Base-by-base conservation (phyloP, 805 yeast genomes). In the Metschnikowia colocasiae region DNA sequence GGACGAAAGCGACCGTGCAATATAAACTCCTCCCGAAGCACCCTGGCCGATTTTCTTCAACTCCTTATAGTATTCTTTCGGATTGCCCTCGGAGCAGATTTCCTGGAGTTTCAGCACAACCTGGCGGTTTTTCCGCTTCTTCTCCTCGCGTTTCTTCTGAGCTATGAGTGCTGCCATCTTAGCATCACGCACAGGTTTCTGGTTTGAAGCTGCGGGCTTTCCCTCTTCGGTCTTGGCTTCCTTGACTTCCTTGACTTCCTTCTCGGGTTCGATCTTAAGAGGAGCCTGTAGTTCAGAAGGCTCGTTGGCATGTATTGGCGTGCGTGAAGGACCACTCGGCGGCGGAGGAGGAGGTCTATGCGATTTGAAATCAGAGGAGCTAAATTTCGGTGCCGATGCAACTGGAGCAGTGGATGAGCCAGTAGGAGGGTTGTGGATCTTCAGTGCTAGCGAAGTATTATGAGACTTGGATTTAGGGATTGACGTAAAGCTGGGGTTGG, bases 11-110 rank as follows among this genome's bases (percentile, higher is more conserved):
- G 83, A 86, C 57, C 83, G 80, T 0, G 97, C 97, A 26, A 94
- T 88, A 59, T 84, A 94, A 26, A 94, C 99, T 33, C 96, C 96
- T 46, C 99, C 99, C 13, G 95, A 85, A 0, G 99, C 99, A 60
- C 99, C 99, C 69, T 94, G 99, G 1, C 99, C 99, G 53, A 94
- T 85, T 64, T 92, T 91, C 32, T 79, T 76, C 52, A 92, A 73
- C 59, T 82, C 83, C 38, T 74, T 71, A 65, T 87, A 94, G 41
- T 78, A 62, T 45, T 72, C 73, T 27, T 81, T 79, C 10, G 99
- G 99, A 67, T 94, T 95, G 6, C 91, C 94, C 27, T 80, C 82
- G 1, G 89, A 76, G 59, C 97, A 92, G 40, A 91, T 91, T 33
- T 82, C 80, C 47, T 79, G 74, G 42, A 94, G 72, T 57, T 82